These are phyloP conservation scores for Candida dendrica DNA, from an alignment of 805 yeast genomes.

Conservation along the genomic window DNA sequence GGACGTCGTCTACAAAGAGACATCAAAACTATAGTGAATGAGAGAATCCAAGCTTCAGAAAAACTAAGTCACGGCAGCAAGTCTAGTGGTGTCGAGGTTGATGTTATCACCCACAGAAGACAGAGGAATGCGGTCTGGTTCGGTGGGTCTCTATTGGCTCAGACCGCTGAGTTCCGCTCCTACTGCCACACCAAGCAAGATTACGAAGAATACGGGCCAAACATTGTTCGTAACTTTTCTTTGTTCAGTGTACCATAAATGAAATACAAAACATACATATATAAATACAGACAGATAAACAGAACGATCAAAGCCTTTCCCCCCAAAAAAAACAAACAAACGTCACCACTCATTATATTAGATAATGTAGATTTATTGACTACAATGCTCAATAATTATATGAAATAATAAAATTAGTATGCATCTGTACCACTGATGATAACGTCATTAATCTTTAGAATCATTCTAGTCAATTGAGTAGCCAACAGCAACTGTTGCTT, in stretches of 20 bases:
- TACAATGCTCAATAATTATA: background rate
- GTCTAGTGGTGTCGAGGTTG: slow-evolving; percentile 93
- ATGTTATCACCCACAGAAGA: slow-evolving; percentile 93
- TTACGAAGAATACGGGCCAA: slow-evolving; percentile 97
- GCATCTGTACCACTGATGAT: slow-evolving; percentile 84
- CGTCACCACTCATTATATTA: too few species aligned
- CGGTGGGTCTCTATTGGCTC: slow-evolving; percentile 95
- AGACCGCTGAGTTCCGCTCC: slow-evolving; percentile 92
- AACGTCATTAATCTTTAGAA: slow-evolving; percentile 92
- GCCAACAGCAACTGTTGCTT: slow-evolving; percentile 93
- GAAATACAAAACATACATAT: background rate
- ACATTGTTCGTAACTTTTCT: slow-evolving; percentile 94
- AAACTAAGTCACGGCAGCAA: slow-evolving; percentile 54
- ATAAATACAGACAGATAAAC: too few species aligned
- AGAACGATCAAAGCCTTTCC: too few species aligned
- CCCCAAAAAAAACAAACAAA: too few species aligned
- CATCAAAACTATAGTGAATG: slow-evolving; percentile 77
- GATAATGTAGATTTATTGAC: background rate
- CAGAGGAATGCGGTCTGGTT: slow-evolving; percentile 99
- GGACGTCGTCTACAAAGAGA: slow-evolving; percentile 97
- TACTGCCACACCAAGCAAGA: slow-evolving; percentile 96
- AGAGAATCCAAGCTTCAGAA: slow-evolving; percentile 80
- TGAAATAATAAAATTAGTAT: slow-evolving; percentile 26
- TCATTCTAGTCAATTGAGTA: slow-evolving; percentile 96
- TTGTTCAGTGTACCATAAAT: slow-evolving; percentile 79